These are phyloP conservation scores for Cystobasidium pallidum DNA, from an alignment of 1,284 basidiomycete species.

Conservation along the genomic window DNA sequence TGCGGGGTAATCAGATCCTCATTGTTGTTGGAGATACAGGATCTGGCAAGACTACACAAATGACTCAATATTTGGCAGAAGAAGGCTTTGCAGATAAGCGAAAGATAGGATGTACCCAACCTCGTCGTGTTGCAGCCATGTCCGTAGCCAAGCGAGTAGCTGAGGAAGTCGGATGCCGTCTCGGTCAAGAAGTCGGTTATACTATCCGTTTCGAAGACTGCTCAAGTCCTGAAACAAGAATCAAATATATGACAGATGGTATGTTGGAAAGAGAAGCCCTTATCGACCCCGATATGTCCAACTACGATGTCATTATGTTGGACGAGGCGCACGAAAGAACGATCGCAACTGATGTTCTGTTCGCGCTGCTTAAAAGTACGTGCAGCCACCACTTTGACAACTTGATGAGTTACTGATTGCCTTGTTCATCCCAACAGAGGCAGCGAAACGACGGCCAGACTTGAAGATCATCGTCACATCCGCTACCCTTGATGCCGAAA, in stretches of 20 bases:
- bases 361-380: slow-evolving; percentile 93
- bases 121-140: slow-evolving; percentile 97
- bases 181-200: slow-evolving; percentile 97
- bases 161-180: slow-evolving; percentile 94
- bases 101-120: slow-evolving; percentile 95
- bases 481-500: slow-evolving; percentile 97
- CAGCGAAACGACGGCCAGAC: slow-evolving; percentile 88
- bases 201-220: slow-evolving; percentile 99
- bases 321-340: slow-evolving; percentile 99
- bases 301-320: slow-evolving; percentile 95
- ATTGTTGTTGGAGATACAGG: slow-evolving; percentile 93
- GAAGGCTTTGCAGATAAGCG: slow-evolving; percentile 82
- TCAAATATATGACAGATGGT: slow-evolving; percentile 99
- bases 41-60: slow-evolving; percentile 90
- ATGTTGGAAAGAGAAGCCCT: slow-evolving; percentile 97
- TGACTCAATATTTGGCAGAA: slow-evolving; percentile 86
- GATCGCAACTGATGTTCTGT: slow-evolving; percentile 95
- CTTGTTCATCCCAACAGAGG: slow-evolving; percentile 64
- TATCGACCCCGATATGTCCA: slow-evolving; percentile 88
- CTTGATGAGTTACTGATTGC: slow-evolving; percentile 27
- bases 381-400: slow-evolving; percentile 46
- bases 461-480: slow-evolving; percentile 98
- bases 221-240: slow-evolving; percentile 93
- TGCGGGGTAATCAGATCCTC: slow-evolving; percentile 91
- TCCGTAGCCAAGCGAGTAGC: slow-evolving; percentile 99